A percentile compares a stretch with the other conserved stretches of the same genome.
Conservation (phyloP, 2,329 filamentous ascomycete genomes). For the Epichloe typhina region DNA sequence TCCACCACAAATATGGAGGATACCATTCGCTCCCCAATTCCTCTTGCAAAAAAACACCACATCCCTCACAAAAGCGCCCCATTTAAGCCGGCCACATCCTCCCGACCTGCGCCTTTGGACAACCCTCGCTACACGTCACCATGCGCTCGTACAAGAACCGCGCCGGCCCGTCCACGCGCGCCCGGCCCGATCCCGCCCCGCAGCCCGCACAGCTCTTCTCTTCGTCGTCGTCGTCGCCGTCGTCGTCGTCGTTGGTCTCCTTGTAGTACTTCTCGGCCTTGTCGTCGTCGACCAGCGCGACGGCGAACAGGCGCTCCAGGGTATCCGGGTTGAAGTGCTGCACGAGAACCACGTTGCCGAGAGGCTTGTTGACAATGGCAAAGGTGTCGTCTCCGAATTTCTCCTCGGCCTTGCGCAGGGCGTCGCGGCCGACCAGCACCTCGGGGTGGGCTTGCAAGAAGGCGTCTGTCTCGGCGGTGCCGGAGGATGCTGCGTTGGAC, state of each 20-base stretch:
- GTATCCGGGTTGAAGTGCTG: slow-evolving; percentile 8
- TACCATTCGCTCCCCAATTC: too few relatives aligned
- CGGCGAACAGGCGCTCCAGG: slow-evolving; percentile 7
- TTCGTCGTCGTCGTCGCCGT: background rate
- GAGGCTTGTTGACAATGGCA: slow-evolving; percentile 7
- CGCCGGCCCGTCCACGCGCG: background rate
- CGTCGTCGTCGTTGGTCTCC: slow-evolving; percentile 3
- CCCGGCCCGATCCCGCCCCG: slow-evolving; percentile 1
- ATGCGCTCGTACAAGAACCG: slow-evolving; percentile 3
- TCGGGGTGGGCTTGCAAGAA: slow-evolving; percentile 7
- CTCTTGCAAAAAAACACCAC: too few relatives aligned
- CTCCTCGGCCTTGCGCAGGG: slow-evolving; percentile 4
- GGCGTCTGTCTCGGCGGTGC: background rate
- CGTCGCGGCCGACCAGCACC: slow-evolving; percentile 7
- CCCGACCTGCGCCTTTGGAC: slow-evolving; percentile 3
- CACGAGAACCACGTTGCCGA: slow-evolving; percentile 6
- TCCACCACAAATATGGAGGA: too few relatives aligned
- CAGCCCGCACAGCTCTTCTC: slow-evolving; percentile 2
- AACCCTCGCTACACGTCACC: slow-evolving; percentile 1
- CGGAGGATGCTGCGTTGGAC: background rate
- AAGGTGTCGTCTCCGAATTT: slow-evolving; percentile 7
- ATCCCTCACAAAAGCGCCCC: background rate
- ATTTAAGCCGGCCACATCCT: slow-evolving; percentile 4
- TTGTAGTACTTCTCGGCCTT: slow-evolving; percentile 5
- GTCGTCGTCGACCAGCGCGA: slow-evolving; percentile 6